A percentile compares a stretch with the other conserved stretches of the same genome.
Evolutionary conservation across 176 grass and related monocot species (phyloP).

Genomic region (Tuctoria greenei): DNA sequence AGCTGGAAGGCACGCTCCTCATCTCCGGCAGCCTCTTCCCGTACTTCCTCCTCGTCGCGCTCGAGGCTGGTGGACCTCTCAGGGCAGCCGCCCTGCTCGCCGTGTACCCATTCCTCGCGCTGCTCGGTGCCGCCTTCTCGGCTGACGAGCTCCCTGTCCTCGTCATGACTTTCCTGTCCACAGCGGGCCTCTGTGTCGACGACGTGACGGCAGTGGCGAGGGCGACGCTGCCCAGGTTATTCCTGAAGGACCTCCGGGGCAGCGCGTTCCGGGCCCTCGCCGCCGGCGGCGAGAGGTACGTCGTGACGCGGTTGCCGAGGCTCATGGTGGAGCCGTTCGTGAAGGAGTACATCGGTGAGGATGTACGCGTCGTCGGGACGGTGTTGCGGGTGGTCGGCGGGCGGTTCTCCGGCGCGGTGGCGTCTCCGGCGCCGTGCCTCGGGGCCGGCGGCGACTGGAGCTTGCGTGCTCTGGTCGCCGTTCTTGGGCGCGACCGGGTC

Average conservation of each 20-base stretch:
- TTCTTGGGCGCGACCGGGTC: constrained; percentile 19
- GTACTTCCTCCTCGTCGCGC: constrained; percentile 64
- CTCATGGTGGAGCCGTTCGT: constrained; percentile 63
- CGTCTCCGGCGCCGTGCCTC: neutral
- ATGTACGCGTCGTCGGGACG: constrained; percentile 40
- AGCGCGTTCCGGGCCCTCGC: constrained; percentile 26
- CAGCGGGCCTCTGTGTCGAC: constrained; percentile 28
- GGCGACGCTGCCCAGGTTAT: constrained; percentile 60
- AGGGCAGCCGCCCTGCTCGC: constrained; percentile 37
- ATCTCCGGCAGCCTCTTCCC: constrained; percentile 53
- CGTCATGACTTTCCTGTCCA: constrained; percentile 58
- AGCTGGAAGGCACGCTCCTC: constrained; percentile 59
- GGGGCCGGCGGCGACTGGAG: constrained; percentile 21
- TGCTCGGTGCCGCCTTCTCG: constrained; percentile 28
- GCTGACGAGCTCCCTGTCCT: constrained; percentile 15
- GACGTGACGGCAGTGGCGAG: constrained; percentile 40
- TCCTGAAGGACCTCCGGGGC: constrained; percentile 42
- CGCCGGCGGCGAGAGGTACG: constrained; percentile 19
- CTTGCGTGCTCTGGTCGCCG: constrained; percentile 15
- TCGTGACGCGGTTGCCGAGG: constrained; percentile 47
- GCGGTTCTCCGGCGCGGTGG: constrained; percentile 24
- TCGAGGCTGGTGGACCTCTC: constrained; percentile 59
- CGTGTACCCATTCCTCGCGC: constrained; percentile 33
- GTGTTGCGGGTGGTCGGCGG: constrained; percentile 34
- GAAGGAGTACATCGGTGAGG: constrained; percentile 41